Base-by-base conservation (phyloP, 2,329 filamentous ascomycete genomes). In the Alternaria sp. region DNA sequence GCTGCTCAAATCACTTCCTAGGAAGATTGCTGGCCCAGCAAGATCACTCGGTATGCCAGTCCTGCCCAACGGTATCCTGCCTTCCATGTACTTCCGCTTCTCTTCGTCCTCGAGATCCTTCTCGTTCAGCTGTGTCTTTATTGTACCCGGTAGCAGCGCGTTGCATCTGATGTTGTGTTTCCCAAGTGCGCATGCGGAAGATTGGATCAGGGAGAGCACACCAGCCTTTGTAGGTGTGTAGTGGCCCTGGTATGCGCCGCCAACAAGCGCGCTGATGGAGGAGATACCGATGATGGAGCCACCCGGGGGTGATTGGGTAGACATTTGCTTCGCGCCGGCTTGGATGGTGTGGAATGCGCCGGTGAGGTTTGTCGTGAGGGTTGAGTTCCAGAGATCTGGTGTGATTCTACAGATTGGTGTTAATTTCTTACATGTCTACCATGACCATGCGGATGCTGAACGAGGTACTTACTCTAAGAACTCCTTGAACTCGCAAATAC, bases 301-400 rank as follows among this genome's bases (percentile, higher is more conserved):
- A 16, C 93, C 92, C 0, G 86, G 79, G 7, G 75, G 72, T 0
- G 89, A 87, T 2, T 83, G 81, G 34, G 80, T 80, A 0, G 90
- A 89, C 91, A 97, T 95, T 76, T 95, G 92, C 3, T 89, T 86
- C 2, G 92, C 93, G 2, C 92, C 93, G 0, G 93, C 92, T 82
- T 97, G 93, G 22, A 91, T 90, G 36, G 92, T 86, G 81, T 93
- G 94, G 82, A 96, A 97, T n/a, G 93, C 91, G 45, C 93, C 93
- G 68, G 90, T 89, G 67, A 97, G 88, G 80, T 97, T 97, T 51
- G 92, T 94, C 38, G 86, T 83, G 41, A 96, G 83, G 3, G 93
- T 96, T 56, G 84, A 83, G 63, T 86, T 81, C 73, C 93, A 91
- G 56, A 96, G 87, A 58, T 90, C 86, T 1, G 88, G 85, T 10